Base-by-base conservation (phyloP, 2,329 filamentous ascomycete genomes). In the Fusarium caatingaense region DNA sequence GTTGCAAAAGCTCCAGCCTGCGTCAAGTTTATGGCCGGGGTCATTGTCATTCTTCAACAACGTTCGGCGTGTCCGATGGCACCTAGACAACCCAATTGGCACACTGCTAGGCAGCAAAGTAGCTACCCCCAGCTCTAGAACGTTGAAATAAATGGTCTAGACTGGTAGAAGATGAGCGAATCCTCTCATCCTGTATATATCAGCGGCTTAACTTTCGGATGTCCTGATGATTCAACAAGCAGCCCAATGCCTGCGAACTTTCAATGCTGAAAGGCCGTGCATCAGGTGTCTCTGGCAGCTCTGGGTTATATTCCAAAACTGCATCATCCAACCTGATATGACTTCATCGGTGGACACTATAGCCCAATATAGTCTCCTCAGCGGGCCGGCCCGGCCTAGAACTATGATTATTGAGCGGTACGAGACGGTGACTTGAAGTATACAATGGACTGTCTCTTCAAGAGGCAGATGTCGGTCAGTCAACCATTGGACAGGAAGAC, bases 371-470 rank as follows among this genome's bases (percentile, higher is more conserved):
- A 30, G 41, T 49, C 20, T 41, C 34, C 15, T 20, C 51, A 47
- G 46, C 57, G 64, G 49, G 37, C 27, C 62, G 64, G 40, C 11
- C 60, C 61, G 56, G 8, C 15, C 10, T n/a, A 30, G 23, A 45
- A 13, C n/a, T 21, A 40, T 34, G 41, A 25, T 34, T 44, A 21
- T 15, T 18, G 21, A 23, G 34, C 23, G 46, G 50, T 66, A 66
- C 64, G 41, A 45, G 8, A 9, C 13, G 6, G 48, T 60, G 23
- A 66, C 64, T 21, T 53, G 5, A 18, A 30, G 27, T 28, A 37
- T 40, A 54, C 18, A 21, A n/a, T 27, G 28, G 30, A 21, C 13
- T 23, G 42, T 47, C 28, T 50, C 41, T 49, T 27, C 11, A 61
- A 37, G 34, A 48, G 60, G 56, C 50, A 66, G 50, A 44, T 37